Conservation (phyloP, 2,329 filamentous ascomycete genomes). For the Diplocarpon mali region DNA sequence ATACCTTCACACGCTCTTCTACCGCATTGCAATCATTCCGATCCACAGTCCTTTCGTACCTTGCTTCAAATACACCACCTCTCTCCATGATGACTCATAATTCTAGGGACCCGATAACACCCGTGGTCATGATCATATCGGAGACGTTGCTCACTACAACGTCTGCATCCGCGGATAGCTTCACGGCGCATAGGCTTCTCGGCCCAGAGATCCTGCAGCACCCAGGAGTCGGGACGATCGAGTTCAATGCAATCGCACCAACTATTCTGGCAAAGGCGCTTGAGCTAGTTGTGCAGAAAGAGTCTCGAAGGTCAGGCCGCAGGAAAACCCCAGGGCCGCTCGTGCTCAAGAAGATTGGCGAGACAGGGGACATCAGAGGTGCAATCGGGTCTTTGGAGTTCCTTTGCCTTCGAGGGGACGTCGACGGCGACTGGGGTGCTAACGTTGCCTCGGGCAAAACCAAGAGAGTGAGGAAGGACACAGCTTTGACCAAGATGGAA, state of each 20-base stretch:
- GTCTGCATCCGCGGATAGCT: slow-evolving; percentile 76
- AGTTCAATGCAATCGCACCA: slow-evolving; percentile 87
- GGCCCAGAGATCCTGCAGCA: slow-evolving; percentile 80
- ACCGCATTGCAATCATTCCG: slow-evolving; percentile 60
- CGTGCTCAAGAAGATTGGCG: slow-evolving; percentile 68
- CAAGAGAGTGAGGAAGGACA: slow-evolving; percentile 49
- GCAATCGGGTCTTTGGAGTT: slow-evolving; percentile 91
- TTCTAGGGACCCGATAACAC: slow-evolving; percentile 41
- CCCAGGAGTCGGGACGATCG: slow-evolving; percentile 66
- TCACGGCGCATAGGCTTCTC: slow-evolving; percentile 82
- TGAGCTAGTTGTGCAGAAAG: slow-evolving; percentile 71
- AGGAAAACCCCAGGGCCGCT: slow-evolving; percentile 65
- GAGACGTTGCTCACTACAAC: slow-evolving; percentile 81
- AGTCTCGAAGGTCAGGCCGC: slow-evolving; percentile 67
- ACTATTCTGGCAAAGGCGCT: slow-evolving; percentile 79
- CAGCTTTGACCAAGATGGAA: slow-evolving; percentile 63
- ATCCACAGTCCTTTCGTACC: slow-evolving; percentile 60
- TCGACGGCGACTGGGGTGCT: slow-evolving; percentile 63
- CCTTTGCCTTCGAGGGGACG: slow-evolving; percentile 71
- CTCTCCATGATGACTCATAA: slow-evolving; percentile 34
- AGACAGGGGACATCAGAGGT: slow-evolving; percentile 84
- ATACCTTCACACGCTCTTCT: slow-evolving; percentile 58
- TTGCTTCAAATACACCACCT: slow-evolving; percentile 55
- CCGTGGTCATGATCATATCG: slow-evolving; percentile 82
- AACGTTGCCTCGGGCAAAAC: slow-evolving; percentile 57